Conservation (phyloP, 371 early-diverging fungal genomes). For the Quaeritorhiza haematococci region DNA sequence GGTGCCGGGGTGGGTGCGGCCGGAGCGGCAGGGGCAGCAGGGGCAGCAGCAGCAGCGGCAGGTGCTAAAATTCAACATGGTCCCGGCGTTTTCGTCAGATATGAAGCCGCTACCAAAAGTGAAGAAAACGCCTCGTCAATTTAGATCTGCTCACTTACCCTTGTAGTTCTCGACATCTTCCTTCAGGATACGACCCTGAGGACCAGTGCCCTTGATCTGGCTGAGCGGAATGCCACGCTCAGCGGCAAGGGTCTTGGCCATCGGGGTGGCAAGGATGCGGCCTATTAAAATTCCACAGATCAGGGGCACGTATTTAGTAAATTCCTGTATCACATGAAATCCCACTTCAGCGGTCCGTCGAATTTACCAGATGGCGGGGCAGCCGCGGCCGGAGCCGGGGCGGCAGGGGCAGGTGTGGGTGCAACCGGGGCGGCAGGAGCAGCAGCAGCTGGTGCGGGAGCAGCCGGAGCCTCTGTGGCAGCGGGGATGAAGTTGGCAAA, state of each 20-base stretch:
- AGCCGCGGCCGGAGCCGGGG: slow-evolving; percentile 13
- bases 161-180: slow-evolving; percentile 77
- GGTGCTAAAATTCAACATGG: slow-evolving; percentile 38
- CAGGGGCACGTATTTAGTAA: background rate
- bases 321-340: background rate
- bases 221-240: slow-evolving; percentile 74
- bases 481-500: slow-evolving; percentile 74
- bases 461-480: slow-evolving; percentile 43
- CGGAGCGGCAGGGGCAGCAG: slow-evolving; percentile 20
- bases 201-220: slow-evolving; percentile 83
- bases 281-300: slow-evolving; percentile 25
- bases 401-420: background rate
- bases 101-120: too few species aligned
- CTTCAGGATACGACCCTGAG: slow-evolving; percentile 86
- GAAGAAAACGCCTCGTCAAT: background rate
- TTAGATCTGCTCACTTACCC: slow-evolving; percentile 13
- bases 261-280: slow-evolving; percentile 82
- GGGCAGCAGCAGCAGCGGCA: slow-evolving; percentile 16
- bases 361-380: slow-evolving; percentile 5
- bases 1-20: slow-evolving; percentile 16
- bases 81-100: slow-evolving; percentile 55
- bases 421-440: slow-evolving; percentile 27
- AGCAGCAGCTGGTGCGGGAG: slow-evolving; percentile 42
- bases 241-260: slow-evolving; percentile 83
- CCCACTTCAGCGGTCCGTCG: slow-evolving; percentile 10